Evolutionary conservation across 768 basidiomycete genomes (phyloP).

Genomic region (Naganishia antarctica): DNA sequence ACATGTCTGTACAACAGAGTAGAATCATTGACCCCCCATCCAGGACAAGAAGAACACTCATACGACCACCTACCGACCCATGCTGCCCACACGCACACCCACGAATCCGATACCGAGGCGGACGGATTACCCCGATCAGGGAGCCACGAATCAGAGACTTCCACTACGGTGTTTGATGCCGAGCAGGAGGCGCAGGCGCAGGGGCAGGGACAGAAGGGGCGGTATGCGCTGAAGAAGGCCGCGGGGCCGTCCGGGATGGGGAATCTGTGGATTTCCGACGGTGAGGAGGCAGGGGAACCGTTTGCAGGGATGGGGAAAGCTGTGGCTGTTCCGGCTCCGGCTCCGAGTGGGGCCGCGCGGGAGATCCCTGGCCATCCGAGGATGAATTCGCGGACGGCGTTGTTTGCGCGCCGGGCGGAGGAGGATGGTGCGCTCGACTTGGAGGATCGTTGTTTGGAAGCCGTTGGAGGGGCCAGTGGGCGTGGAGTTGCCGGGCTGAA

Average conservation of each 20-base stretch:
- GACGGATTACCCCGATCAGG: background rate
- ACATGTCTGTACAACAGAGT: constrained; percentile 27
- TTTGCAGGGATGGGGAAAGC: no score
- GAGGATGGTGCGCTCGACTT: background rate
- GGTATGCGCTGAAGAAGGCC: constrained; percentile 3
- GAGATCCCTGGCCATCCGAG: background rate
- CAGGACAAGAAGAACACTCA: constrained; percentile 19
- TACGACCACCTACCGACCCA: constrained; percentile 23
- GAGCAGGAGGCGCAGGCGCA: background rate
- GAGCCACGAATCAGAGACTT: constrained; percentile 33
- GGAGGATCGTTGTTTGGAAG: constrained; percentile 29
- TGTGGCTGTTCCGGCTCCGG: no score
- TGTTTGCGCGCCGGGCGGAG: constrained; percentile 29
- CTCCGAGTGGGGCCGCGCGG: no score
- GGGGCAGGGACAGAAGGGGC: background rate
- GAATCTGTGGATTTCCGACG: no score
- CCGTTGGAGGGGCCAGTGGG: constrained; percentile 39
- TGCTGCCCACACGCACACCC: constrained; percentile 30
- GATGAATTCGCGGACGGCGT: constrained; percentile 22
- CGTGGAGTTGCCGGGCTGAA: constrained; percentile 56
- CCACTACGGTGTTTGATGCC: constrained; percentile 14
- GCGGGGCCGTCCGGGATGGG: background rate
- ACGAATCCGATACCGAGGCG: constrained; percentile 24
- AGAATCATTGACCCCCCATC: constrained; percentile 46
- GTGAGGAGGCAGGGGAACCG: background rate